These are phyloP conservation scores for Williopsis jadinii DNA, from an alignment of 1,139 yeast species.

Conservation along the genomic window DNA sequence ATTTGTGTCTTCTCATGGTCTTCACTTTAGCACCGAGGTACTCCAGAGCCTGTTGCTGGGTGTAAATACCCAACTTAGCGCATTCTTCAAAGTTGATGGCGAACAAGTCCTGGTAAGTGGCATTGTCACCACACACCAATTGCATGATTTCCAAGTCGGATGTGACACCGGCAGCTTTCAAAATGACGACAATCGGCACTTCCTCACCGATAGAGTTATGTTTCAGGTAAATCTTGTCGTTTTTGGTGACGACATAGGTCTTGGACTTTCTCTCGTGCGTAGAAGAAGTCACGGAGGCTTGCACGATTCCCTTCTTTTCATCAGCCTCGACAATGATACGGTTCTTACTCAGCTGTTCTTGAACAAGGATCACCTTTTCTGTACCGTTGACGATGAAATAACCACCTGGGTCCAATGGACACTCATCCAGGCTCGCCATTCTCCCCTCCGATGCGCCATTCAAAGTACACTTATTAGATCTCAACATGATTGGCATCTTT, in stretches of 20 bases:
- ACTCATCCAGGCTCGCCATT: conserved; percentile 88
- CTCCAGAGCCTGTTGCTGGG: conserved; percentile 91
- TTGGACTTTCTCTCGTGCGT: conserved; percentile 97
- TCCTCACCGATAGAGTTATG: conserved; percentile 96
- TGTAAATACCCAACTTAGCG: conserved; percentile 74
- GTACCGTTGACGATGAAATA: conserved; percentile 97
- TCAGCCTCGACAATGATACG: conserved; percentile 98
- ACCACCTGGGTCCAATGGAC: conserved; percentile 99
- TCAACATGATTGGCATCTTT: conserved; percentile 94
- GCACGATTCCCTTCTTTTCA: conserved; percentile 88
- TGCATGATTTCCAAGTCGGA: conserved; percentile 93
- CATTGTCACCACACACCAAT: conserved; percentile 84
- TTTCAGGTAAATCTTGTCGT: conserved; percentile 81
- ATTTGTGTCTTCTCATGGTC: conserved; percentile 84
- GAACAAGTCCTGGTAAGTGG: conserved; percentile 84
- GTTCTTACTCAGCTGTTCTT: conserved; percentile 93
- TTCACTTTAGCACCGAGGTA: conserved; percentile 88
- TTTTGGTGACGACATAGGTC: conserved; percentile 89
- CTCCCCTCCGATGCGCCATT: conserved; percentile 69
- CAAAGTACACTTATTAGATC: conserved; percentile 85
- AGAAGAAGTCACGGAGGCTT: conserved; percentile 95
- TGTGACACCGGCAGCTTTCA: conserved; percentile 92
- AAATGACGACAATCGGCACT: conserved; percentile 84
- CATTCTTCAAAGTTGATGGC: conserved; percentile 94
- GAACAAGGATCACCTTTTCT: conserved; percentile 92